Evolutionary conservation across 345 rosid genomes (phyloP).

Genomic region (Citrus trifoliata): DNA sequence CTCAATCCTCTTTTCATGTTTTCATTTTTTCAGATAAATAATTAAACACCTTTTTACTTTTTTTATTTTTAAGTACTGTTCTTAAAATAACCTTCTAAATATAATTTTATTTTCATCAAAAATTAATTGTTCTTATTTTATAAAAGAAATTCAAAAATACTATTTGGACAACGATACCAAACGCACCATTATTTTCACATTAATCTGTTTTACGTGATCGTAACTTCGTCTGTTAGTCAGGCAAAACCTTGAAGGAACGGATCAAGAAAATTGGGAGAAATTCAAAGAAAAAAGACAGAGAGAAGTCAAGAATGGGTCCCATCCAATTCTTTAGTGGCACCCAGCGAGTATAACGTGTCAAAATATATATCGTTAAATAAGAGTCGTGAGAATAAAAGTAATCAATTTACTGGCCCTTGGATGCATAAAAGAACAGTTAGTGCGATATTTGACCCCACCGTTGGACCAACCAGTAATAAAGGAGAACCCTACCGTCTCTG

Average conservation of each 20-base stretch:
- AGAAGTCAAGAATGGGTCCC: neutral
- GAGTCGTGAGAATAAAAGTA: neutral
- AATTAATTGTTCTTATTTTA: too few relatives aligned
- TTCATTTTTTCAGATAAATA: too few relatives aligned
- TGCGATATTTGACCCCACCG: neutral
- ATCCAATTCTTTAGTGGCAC: neutral
- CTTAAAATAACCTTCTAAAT: too few relatives aligned
- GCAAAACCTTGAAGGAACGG: too few relatives aligned
- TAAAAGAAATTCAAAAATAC: too few relatives aligned
- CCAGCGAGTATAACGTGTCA: neutral
- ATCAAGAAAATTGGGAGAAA: neutral
- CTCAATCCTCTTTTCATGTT: too few relatives aligned
- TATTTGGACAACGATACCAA: too few relatives aligned
- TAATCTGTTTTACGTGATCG: too few relatives aligned
- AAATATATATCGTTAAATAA: neutral
- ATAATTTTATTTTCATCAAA: fast-evolving
- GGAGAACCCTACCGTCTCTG: neutral
- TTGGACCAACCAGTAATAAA: neutral
- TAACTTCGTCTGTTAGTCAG: too few relatives aligned
- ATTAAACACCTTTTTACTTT: fast-evolving
- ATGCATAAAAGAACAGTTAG: neutral
- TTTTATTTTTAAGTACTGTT: too few relatives aligned
- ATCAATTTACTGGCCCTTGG: neutral
- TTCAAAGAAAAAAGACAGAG: neutral
- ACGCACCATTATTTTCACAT: too few relatives aligned